phyloP scores from a whole-genome alignment of 2,329 filamentous ascomycete genomes.

The Ramularia endophylla region DNA sequence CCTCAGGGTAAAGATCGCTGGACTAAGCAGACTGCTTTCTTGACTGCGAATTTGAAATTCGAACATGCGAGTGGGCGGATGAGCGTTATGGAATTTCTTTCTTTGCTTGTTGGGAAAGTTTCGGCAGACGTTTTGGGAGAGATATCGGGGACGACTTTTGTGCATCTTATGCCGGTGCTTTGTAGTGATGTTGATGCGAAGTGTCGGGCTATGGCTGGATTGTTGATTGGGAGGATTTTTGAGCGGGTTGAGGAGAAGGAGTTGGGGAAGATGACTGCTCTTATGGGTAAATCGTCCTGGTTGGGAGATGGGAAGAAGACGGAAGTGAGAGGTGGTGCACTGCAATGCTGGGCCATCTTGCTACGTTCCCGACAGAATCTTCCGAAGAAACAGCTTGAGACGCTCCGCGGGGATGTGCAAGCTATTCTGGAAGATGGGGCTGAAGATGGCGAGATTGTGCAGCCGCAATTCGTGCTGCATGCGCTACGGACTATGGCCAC shows the following conservation, averaged over 20 bases:
- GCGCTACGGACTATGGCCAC: conserved; percentile 64
- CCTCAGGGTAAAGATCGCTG: conserved; percentile 86
- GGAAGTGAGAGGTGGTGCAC: conserved; percentile 63
- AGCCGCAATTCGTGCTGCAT: conserved; percentile 70
- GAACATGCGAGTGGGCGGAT: conserved; percentile 80
- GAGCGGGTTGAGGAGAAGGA: conserved; percentile 68
- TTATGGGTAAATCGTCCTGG: conserved; percentile 62
- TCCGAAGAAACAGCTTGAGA: conserved; percentile 61
- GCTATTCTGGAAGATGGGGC: conserved; percentile 48
- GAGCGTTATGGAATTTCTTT: conserved; percentile 87
- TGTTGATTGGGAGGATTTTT: conserved; percentile 76
- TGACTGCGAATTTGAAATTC: conserved; percentile 87
- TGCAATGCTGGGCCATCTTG: conserved; percentile 78
- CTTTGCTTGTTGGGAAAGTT: conserved; percentile 80
- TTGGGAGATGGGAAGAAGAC: conserved; percentile 66
- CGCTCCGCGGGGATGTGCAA: conserved; percentile 48
- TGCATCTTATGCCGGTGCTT: conserved; percentile 77
- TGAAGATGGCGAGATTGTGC: conserved; percentile 47
- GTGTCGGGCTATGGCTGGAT: conserved; percentile 75
- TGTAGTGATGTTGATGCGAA: conserved; percentile 83
- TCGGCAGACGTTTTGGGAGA: conserved; percentile 77
- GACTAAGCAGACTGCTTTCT: conserved; percentile 80
- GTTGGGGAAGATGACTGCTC: conserved; percentile 61
- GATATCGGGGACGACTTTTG: conserved; percentile 72
- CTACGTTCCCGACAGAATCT: conserved; percentile 60